phyloP scores from a whole-genome alignment of 345 rosid species.

The Ceriops decandra region DNA sequence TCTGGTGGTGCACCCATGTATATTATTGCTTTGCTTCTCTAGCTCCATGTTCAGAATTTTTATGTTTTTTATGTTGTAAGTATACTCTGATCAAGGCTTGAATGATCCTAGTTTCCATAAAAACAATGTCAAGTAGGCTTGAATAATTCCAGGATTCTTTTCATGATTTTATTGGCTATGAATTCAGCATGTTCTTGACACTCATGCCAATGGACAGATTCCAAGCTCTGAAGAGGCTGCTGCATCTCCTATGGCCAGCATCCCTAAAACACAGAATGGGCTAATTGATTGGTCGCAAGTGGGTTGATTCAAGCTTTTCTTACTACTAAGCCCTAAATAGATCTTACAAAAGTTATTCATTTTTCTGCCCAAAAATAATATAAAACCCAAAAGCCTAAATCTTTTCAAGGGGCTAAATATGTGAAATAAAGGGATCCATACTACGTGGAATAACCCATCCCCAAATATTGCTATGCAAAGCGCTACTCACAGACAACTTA shows the following conservation, averaged over 20 bases:
- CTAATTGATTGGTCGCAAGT: slow-evolving; percentile 92
- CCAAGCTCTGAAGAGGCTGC: slow-evolving; percentile 66
- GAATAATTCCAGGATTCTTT: not conserved
- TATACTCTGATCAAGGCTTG: no score
- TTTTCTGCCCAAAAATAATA: not conserved
- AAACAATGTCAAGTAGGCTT: not conserved
- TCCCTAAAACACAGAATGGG: slow-evolving; percentile 79
- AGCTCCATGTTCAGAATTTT: no score
- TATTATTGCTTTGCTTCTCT: no score
- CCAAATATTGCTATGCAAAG: no score
- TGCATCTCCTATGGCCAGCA: slow-evolving; percentile 46
- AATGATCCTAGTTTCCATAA: no score
- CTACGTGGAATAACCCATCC: no score
- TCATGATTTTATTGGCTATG: not conserved
- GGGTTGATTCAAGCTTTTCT: slow-evolving; percentile 19
- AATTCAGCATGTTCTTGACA: slow-evolving; percentile 1
- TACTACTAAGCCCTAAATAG: not conserved
- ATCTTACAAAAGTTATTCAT: not conserved
- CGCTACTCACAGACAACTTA: no score
- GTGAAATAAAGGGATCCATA: not conserved
- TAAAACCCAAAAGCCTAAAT: not conserved
- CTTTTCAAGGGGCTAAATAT: not conserved
- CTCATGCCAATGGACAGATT: slow-evolving; percentile 45
- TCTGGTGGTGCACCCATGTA: no score
- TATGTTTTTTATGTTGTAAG: no score